Evolutionary conservation across 108 stramenopile genomes (phyloP).

Genomic region (Fragilaria crotonensis): DNA sequence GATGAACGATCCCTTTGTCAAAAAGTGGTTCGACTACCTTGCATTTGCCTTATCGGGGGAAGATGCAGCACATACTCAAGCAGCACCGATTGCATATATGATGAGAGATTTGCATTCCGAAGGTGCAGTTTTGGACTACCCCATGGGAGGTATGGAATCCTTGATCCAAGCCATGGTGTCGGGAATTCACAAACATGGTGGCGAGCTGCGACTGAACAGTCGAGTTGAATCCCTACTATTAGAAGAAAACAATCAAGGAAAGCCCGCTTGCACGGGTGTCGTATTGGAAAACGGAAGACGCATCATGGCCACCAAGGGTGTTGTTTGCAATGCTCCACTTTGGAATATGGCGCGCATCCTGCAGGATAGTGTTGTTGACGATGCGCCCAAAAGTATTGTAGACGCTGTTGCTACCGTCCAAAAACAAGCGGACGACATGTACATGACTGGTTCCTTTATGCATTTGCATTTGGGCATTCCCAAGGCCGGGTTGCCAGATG

Average conservation of each 20-base stretch:
- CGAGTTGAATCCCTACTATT: slow-evolving; percentile 47
- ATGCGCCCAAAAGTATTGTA: neutral
- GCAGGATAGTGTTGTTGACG: slow-evolving; percentile 37
- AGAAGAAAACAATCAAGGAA: slow-evolving; percentile 38
- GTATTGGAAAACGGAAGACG: slow-evolving; percentile 43
- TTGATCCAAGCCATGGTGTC: slow-evolving; percentile 71
- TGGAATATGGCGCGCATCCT: slow-evolving; percentile 77
- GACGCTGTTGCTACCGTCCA: slow-evolving; percentile 35
- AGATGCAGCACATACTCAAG: slow-evolving; percentile 79
- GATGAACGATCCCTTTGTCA: slow-evolving; percentile 40
- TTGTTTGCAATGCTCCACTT: slow-evolving; percentile 80
- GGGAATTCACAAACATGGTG: slow-evolving; percentile 43
- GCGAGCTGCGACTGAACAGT: slow-evolving; percentile 45
- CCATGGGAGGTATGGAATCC: slow-evolving; percentile 76
- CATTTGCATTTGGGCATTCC: slow-evolving; percentile 87
- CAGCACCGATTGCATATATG: slow-evolving; percentile 88
- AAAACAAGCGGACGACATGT: slow-evolving; percentile 50
- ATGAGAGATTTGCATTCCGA: slow-evolving; percentile 74
- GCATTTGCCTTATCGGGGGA: slow-evolving; percentile 81
- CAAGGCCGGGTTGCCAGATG: slow-evolving; percentile 48
- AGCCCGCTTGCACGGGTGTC: slow-evolving; percentile 56
- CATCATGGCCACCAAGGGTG: slow-evolving; percentile 58
- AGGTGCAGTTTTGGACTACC: slow-evolving; percentile 77
- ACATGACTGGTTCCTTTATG: slow-evolving; percentile 81
- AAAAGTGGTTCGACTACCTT: slow-evolving; percentile 72